Base-by-base conservation (phyloP, 1,139 yeast species). In the Lodderomyces theae region DNA sequence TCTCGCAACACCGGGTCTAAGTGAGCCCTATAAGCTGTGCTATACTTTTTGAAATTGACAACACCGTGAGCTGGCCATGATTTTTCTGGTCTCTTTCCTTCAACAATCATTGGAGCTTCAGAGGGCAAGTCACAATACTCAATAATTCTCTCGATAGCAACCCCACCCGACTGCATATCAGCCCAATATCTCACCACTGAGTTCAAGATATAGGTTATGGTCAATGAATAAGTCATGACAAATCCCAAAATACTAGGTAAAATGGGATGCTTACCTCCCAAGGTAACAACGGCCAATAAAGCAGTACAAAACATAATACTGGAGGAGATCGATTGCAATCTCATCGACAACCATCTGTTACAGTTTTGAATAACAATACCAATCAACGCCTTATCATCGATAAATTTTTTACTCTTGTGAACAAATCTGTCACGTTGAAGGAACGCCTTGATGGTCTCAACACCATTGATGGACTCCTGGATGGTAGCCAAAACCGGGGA, bases 401-500 rank as follows among this genome's bases (percentile, higher is more conserved):
- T 62, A 57, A 77, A 49, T 82, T 82, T 37, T 45, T 72, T 74
- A 51, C 80, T 80, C 43, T 79, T 66, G 42, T 63, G 70, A 32
- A 65, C 65, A 56, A 82, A 83, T 47, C 87, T 70, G 6, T 63
- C 69, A 17, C 62, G 56, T 46, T 81, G 85, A 21, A 66, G 52
- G 47, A 66, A 82, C 0, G 87, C 86, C 43, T 74, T 63, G 32
- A 82, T 74, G 2, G 84, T 81, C 36, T 77, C 81, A 38, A 77
- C 71, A 2, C 88, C 88, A 34, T 67, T 66, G 33, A 81, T 61
- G 9, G 81, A 75, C 55, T 82, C 87, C 47, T 80, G 82, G 34
- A 82, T 62, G 45, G 80, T 80, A 0, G 86, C 80, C 62, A 72
- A 78, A 12, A 82, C 77, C 4, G 87, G 87, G 36, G 82, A 75